phyloP scores from a whole-genome alignment of 2,329 filamentous ascomycete genomes.

The Tympanopsis confertula region DNA sequence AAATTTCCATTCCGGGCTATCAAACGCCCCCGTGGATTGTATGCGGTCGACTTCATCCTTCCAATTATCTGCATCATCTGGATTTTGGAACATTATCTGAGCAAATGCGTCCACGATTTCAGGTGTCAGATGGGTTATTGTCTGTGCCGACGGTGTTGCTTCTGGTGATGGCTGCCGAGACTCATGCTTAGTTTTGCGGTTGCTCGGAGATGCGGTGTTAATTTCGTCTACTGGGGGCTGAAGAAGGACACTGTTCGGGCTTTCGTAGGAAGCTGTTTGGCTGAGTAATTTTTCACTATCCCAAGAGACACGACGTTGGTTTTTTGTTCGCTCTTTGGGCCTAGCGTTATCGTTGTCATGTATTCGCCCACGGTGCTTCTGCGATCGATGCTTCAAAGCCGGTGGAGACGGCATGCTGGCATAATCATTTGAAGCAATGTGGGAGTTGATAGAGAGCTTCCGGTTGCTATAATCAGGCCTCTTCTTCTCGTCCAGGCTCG shows the following conservation, averaged over 20 bases:
- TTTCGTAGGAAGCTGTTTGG: constrained; percentile 9
- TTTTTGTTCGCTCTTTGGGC: constrained; percentile 11
- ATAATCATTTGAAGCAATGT: constrained; percentile 12
- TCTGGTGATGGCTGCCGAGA: neutral
- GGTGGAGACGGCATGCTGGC: constrained; percentile 21
- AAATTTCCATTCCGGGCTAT: neutral
- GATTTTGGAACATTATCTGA: constrained; percentile 18
- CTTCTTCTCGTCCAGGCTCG: neutral
- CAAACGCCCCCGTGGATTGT: neutral
- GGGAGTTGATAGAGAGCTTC: constrained; percentile 17
- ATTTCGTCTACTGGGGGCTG: neutral
- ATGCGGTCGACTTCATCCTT: constrained; percentile 15
- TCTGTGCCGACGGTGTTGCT: neutral
- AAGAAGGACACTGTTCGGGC: constrained; percentile 1
- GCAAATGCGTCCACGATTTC: constrained; percentile 22
- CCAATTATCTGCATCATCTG: constrained; percentile 23
- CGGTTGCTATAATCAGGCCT: constrained; percentile 14
- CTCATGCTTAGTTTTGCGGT: neutral
- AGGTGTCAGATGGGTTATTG: constrained; percentile 14
- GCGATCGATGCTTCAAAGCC: constrained; percentile 22
- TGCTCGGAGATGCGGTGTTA: neutral
- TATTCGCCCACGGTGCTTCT: constrained; percentile 20
- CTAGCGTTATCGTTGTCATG: constrained; percentile 9
- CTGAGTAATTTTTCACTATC: constrained; percentile 21
- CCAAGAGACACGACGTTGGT: constrained; percentile 21